Evolutionary conservation across 441 rosid genomes (phyloP), one percentile per base, ranked within the genome.

Genomic region (Gossypium trilobum): DNA sequence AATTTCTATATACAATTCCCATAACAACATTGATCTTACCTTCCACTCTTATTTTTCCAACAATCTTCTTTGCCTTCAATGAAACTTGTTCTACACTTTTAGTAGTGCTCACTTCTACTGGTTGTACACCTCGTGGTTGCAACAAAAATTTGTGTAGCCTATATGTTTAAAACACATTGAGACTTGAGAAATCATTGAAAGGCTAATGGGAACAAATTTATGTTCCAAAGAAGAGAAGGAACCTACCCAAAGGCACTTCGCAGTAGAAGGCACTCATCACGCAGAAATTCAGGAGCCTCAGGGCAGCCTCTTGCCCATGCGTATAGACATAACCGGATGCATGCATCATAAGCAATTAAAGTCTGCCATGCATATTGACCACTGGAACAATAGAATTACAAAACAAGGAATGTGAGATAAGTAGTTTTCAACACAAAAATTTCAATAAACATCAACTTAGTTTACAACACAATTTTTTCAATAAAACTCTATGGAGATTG

Each of bases 201-300:
- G 60, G 59, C 16, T 27, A 27, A 68, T 9, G 9, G 9, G 14
- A 54, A 67, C 36, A 69, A 8, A 39, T 52, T 55, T 29, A 27
- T 66, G 74, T 56, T 64, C 57, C 33, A 23, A 68, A 59, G 73
- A 23, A 79, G n/a, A 66, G 1, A 44, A 74, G 60, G 42, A 82
- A 7, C 85, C 31, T 84, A 95, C 99, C 97, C 99, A 84, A 92
- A 95, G 66, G 99, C 97, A 76, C 84, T 88, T 62, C 97, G 88
- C 16, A 95, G 93, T 82, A 87, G 80, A 64, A 91, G 85, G 74
- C 97, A 92, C 81, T 92, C 97, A 67, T 95, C 93, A 52, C 83
- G 82, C 71, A 95, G 85, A 87, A 95, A 95, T 80, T 88, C 94
- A 73, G 97, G 96, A 80, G 99, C 99, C 83, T 92, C 97, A n/a